Evolutionary conservation across 176 grass and related monocot species (phyloP).

Genomic region (Stipa capillata): DNA sequence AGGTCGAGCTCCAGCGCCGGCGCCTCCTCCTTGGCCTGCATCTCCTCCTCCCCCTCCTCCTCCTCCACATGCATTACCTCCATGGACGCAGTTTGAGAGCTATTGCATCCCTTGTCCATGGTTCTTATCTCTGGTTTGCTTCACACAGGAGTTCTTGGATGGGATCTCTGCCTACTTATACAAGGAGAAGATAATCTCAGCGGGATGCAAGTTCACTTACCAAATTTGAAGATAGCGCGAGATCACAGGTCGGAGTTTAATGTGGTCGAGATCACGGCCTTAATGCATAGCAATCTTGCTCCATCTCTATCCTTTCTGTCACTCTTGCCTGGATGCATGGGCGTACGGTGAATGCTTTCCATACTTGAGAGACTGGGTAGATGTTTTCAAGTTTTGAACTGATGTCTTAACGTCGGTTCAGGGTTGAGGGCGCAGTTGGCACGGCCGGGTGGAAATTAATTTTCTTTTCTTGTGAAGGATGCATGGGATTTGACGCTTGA

Average conservation of each 20-base stretch:
- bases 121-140: not conserved
- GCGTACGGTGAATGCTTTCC: slow-evolving; percentile 16
- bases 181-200: not conserved
- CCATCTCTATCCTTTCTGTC: not conserved
- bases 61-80: not conserved
- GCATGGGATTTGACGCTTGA: no score
- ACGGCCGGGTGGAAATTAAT: no score
- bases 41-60: not conserved
- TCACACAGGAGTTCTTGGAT: not conserved
- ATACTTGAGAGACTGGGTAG: not conserved
- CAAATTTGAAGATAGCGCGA: slow-evolving; percentile 13
- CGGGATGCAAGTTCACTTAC: slow-evolving; percentile 23
- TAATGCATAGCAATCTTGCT: slow-evolving; percentile 11
- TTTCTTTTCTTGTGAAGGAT: no score
- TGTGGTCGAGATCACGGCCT: slow-evolving; percentile 21
- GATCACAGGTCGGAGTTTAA: slow-evolving; percentile 24
- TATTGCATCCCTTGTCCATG: slow-evolving; percentile 2
- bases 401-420: slow-evolving; percentile 2
- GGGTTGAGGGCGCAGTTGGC: no score
- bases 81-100: slow-evolving; percentile 23
- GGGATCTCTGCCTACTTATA: slow-evolving; percentile 22
- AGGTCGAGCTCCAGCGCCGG: slow-evolving; percentile 18
- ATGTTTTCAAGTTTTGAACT: slow-evolving; percentile 18
- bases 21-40: not conserved
- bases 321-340: not conserved